A percentile compares a stretch with the other conserved stretches of the same genome.
phyloP scores from a whole-genome alignment of 1,284 basidiomycete genomes.

The Tremellales sp. region DNA sequence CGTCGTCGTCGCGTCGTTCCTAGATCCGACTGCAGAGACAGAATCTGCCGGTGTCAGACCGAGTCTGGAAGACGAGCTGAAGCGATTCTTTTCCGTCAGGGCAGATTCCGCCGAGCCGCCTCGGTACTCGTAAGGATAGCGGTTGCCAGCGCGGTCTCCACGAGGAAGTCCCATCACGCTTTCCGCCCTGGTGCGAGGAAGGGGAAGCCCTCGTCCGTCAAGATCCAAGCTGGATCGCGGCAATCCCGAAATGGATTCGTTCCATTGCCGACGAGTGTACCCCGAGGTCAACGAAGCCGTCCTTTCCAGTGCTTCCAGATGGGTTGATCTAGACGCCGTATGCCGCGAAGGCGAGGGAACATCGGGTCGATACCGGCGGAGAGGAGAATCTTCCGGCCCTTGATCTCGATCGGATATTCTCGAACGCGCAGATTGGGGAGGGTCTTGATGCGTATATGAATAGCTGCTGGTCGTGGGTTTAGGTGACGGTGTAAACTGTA shows the following conservation, averaged over 20 bases:
- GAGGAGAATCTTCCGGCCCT: neutral
- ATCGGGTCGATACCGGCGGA: neutral
- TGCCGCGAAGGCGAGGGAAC: neutral
- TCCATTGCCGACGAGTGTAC: slow-evolving; percentile 22
- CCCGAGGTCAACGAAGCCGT: slow-evolving; percentile 4
- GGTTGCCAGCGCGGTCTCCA: slow-evolving; percentile 9
- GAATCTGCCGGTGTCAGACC: slow-evolving; percentile 38
- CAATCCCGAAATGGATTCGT: slow-evolving; percentile 26
- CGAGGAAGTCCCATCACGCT: no score
- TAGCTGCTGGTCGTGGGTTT: slow-evolving; percentile 4
- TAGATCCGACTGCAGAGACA: slow-evolving; percentile 31
- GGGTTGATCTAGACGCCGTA: neutral
- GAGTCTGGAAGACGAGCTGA: slow-evolving; percentile 11
- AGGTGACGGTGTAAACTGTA: slow-evolving; percentile 37
- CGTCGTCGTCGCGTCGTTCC: slow-evolving; percentile 8
- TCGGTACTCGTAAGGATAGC: slow-evolving; percentile 7
- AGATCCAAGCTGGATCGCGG: slow-evolving; percentile 10
- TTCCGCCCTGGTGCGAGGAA: slow-evolving; percentile 8
- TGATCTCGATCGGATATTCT: neutral
- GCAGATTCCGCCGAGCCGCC: slow-evolving; percentile 4
- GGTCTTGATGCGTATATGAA: slow-evolving; percentile 1
- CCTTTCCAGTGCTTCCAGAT: neutral
- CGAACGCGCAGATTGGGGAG: slow-evolving; percentile 15
- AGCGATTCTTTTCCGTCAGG: slow-evolving; percentile 5
- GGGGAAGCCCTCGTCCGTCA: slow-evolving; percentile 13